These are phyloP conservation scores for Russula sp. DNA, from an alignment of 768 basidiomycete species.

Conservation along the genomic window DNA sequence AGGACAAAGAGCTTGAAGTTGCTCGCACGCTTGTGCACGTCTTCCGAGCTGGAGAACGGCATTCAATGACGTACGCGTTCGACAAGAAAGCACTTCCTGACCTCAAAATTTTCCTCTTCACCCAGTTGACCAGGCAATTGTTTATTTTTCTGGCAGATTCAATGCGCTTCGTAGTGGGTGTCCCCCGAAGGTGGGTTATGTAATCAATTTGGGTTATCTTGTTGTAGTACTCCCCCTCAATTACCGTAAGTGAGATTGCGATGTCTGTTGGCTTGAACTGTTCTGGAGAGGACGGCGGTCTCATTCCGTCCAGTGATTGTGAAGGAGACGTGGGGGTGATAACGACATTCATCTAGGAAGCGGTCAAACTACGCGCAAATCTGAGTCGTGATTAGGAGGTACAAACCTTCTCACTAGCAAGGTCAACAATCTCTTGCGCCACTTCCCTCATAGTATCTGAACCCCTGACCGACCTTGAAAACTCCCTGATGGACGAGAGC, in stretches of 20 bases:
- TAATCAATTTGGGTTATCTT: slow-evolving; percentile 37
- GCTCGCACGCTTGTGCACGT: slow-evolving; percentile 31
- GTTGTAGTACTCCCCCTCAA: slow-evolving; percentile 38
- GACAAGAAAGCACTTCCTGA: slow-evolving; percentile 2
- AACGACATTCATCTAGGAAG: slow-evolving; percentile 4
- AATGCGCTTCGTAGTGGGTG: slow-evolving; percentile 28
- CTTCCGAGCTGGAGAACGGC: slow-evolving; percentile 32
- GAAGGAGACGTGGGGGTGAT: background rate
- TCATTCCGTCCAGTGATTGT: background rate
- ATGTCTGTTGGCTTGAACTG: slow-evolving; percentile 35
- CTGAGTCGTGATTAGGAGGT: background rate
- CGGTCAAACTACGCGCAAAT: background rate
- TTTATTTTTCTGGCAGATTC: slow-evolving; percentile 31
- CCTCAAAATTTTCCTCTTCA: slow-evolving; percentile 20
- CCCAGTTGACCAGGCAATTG: slow-evolving; percentile 30
- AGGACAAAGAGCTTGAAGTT: slow-evolving; percentile 41
- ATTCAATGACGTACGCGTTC: slow-evolving; percentile 27
- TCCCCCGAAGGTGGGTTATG: slow-evolving; percentile 33
- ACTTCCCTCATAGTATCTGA: slow-evolving; percentile 7
- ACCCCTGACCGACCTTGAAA: slow-evolving; percentile 2
- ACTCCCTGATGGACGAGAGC: slow-evolving; percentile 22
- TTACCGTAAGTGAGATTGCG: slow-evolving; percentile 37
- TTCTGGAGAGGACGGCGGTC: slow-evolving; percentile 18
- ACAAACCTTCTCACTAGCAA: slow-evolving; percentile 13
- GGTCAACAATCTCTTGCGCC: slow-evolving; percentile 1